Evolutionary conservation across 2,329 filamentous ascomycete species (phyloP), one percentile per base, ranked within the genome.

Genomic region (Myriosclerotinia curreyana): DNA sequence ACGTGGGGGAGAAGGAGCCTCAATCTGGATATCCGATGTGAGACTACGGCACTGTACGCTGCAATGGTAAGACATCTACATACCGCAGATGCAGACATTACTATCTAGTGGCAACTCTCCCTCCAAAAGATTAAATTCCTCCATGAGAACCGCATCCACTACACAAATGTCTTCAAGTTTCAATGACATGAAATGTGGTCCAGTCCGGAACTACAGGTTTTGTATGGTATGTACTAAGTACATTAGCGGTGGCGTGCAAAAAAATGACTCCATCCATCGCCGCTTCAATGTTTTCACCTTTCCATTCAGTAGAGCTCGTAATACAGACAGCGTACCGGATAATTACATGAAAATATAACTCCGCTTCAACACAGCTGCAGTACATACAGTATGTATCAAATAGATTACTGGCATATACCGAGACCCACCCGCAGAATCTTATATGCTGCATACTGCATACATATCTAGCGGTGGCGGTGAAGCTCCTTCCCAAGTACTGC

Each of bases 381-480:
- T 58, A 46, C 54, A 58, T 58, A 44, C 28, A 22, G 12, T 34
- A 48, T 58, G 42, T 58, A 58, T 25, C 54, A 48, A 58, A 58
- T 48, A 58, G 22, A 58, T 58, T 56, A 56, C 54, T 58, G 54
- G 42, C 54, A 58, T 42, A 36, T 58, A 46, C 54, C 28, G 31
- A 58, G 54, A 58, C 54, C 54, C 42, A 58, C 48, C 8, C 20
- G 44, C 28, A 48, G 44, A 48, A 48, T 48, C 28, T 58, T 36
- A 48, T 28, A 48, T 48, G 15, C 31, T 58, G 28, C 55, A 56
- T 58, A n/a, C 54, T 15, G 12, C 54, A 44, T 56, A 34, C 25
- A 46, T 58, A 22, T 36, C 55, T 58, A 48, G 55, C 34, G 55
- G 42, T 48, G 55, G 55, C 55, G 55, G 55, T 58, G 55, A 48